Base-by-base conservation (phyloP, 306 rosid species). In the Vicia villosa region DNA sequence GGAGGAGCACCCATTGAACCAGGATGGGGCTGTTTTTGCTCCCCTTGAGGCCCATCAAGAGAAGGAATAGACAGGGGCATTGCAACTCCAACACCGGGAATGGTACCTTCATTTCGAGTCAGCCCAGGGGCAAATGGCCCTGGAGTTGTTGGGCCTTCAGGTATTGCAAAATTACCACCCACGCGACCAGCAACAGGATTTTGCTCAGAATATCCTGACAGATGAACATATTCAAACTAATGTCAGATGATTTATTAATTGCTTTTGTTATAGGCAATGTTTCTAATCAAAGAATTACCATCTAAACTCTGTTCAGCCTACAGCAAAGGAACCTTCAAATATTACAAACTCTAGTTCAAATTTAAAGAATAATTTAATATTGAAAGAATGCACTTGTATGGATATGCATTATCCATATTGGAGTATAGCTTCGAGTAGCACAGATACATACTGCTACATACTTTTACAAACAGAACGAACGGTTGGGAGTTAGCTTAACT, bases 81-180 rank as follows among this genome's bases (percentile, higher is more conserved):
- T 24, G 98, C 96, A 78, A 83, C 84, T 61, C 98, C 98, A 80
- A 94, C 88, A 58, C 98, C 98, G 8, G 98, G 98, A 84, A 94
- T 94, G 47, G 90, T 91, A 73, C 98, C 98, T 58, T 91, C 98
- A 58, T 88, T 94, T 81, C 97, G 87, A 65, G 85, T 84, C 82
- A 91, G 73, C 63, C 98, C 98, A 14, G 98, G 79, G 26, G 92
- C 62, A 84, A 88, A 91, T 73, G 91, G 86, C 77, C 97, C 98
- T 3, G 98, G 98, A 65, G 94, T 88, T 68, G 96, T 75, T 60
- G 98, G 97, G 51, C 87, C 92, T 59, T 94, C 98, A 4, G 93
- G 81, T 15, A 82, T 69, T 14, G 86, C 79, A 85, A 86, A 91
- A 55, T 86, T 87, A 75, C 96, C 93, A 50, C 81, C 43, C 72